Evolutionary conservation across 441 rosid genomes (phyloP).

Genomic region (Corymbia citriodora): DNA sequence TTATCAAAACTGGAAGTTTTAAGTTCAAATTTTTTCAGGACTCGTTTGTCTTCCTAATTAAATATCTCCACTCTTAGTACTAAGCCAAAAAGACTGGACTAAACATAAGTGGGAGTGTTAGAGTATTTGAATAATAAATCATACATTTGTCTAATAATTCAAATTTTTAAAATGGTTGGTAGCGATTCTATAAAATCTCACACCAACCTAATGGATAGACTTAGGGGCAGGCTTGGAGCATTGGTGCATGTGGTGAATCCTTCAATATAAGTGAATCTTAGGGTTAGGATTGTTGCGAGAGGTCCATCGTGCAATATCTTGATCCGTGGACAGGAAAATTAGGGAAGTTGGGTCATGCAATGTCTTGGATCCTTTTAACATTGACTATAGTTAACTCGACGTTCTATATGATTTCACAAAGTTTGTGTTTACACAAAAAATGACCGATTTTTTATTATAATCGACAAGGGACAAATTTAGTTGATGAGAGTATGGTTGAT

Average conservation of each 20-base stretch:
- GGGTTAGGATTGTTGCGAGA: background rate
- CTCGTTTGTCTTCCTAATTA: no score
- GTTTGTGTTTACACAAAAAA: background rate
- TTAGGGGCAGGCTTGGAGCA: background rate
- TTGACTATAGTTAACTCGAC: background rate
- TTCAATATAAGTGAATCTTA: background rate
- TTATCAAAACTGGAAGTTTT: no score
- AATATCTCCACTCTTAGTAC: no score
- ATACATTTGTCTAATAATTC: no score
- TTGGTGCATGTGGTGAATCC: background rate
- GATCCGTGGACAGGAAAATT: background rate
- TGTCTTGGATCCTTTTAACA: background rate
- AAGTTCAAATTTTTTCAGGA: no score
- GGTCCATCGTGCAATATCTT: background rate
- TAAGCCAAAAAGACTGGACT: no score
- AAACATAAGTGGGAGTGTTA: no score
- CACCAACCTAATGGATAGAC: background rate
- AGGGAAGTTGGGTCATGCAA: background rate
- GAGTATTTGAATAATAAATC: no score
- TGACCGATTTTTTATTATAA: background rate
- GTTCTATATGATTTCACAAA: background rate
- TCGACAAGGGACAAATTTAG: background rate
- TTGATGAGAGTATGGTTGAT: no score
- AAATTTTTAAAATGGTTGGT: no score
- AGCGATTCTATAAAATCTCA: no score